Conservation (phyloP, 306 rosid species). For the Trichosanthes truncata region DNA sequence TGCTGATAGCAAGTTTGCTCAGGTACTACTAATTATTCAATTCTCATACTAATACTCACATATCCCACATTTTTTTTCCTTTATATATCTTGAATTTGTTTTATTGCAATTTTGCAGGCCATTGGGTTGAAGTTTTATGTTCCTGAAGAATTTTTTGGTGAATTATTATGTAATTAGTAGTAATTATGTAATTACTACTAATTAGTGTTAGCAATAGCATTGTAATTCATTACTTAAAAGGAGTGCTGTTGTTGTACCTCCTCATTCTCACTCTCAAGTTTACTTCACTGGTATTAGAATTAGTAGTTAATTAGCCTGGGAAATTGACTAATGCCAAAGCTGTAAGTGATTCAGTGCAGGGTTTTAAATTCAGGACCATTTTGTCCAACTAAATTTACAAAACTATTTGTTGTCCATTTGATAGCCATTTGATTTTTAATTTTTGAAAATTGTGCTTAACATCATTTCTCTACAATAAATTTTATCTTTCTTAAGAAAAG, state of each 20-base stretch:
- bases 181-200: too few relatives aligned
- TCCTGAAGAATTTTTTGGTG: constrained; percentile 60
- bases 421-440: too few relatives aligned
- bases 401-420: too few relatives aligned
- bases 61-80: too few relatives aligned
- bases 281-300: neutral
- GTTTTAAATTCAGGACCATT: too few relatives aligned
- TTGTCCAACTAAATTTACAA: too few relatives aligned
- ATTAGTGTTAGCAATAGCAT: neutral
- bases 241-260: neutral
- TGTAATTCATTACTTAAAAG: neutral
- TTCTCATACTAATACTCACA: neutral
- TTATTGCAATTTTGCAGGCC: constrained; percentile 39
- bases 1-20: constrained; percentile 74
- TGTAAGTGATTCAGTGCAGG: too few relatives aligned
- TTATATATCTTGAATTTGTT: neutral
- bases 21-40: constrained; percentile 34
- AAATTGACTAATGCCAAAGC: too few relatives aligned
- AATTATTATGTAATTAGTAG: neutral
- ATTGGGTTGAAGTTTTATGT: constrained; percentile 61
- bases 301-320: too few relatives aligned
- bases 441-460: too few relatives aligned
- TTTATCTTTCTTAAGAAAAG: too few relatives aligned
- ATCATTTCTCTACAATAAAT: too few relatives aligned
- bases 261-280: neutral